Evolutionary conservation across 2,329 filamentous ascomycete species (phyloP), one percentile per base, ranked within the genome.

Genomic region (Hypoxylon sp.): DNA sequence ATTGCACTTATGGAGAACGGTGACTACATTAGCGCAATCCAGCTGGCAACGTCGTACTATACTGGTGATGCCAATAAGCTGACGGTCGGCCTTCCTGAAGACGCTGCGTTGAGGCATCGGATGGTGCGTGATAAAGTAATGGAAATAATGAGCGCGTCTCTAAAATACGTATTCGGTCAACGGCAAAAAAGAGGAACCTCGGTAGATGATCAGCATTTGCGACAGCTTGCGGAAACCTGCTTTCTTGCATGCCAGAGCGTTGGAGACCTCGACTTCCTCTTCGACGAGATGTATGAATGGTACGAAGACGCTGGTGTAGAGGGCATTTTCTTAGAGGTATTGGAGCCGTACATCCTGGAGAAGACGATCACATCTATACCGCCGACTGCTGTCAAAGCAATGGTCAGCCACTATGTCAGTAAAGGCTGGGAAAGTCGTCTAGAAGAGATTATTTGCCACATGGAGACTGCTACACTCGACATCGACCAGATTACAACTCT

Each of bases 1-100:
- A 89, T 97, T 70, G 94, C 95, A 0, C 84, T 98, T 71, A 97
- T 99, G 92, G 94, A 98, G 76, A 88, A 93, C 60, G 96, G 96
- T n/a, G 93, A 98, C 78, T 97, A 97, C 74, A 91, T 99, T 68
- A 91, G 89, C 11, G 94, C 96, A 1, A 97, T 99, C 64, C 87
- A 91, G 69, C 84, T 99, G 62, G 96, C 95, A 8, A 97, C 93
- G 0, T 91, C 91, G 0, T 99, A 98, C 78, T 98, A 97, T 76
- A 90, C 89, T 6, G 96, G 96, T 22, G 89, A 93, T 73, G 88
- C 93, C n/a, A 93, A 97, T 77, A 97, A 96, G 77, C 85, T 98
- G 52, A 98, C 96, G 0, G 92, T 99, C 57, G 96, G 96, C 0
- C 82, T 99, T 8, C 95, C 96, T 0, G 94, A 97, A 75, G 92